phyloP scores from a whole-genome alignment of 441 rosid genomes.

The Adansonia grandidieri region DNA sequence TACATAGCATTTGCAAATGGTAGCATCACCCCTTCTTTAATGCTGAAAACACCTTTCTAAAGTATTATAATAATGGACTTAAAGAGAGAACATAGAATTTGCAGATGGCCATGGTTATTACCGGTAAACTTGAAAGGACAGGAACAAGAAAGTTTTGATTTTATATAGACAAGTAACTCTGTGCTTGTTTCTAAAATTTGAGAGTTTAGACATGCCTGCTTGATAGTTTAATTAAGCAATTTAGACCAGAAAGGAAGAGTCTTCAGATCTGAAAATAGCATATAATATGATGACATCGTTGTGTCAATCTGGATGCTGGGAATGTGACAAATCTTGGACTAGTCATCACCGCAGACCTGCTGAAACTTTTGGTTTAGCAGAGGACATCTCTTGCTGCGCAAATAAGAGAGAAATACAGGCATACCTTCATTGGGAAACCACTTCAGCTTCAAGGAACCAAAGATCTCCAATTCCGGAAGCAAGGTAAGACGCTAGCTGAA shows the following conservation, averaged over 20 bases:
- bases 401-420: neutral
- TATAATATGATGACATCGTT: neutral
- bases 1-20: neutral
- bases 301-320: neutral
- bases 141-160: neutral
- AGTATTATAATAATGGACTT: neutral
- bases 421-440: neutral
- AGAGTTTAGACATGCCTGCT: neutral
- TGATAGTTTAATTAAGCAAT: neutral
- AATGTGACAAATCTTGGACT: neutral
- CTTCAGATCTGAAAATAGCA: neutral
- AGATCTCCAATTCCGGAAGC: neutral
- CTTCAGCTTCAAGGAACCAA: neutral
- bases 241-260: neutral
- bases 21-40: neutral
- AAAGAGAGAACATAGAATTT: neutral
- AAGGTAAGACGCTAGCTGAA: neutral
- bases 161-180: neutral
- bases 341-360: neutral
- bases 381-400: neutral
- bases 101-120: neutral
- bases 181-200: neutral
- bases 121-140: neutral
- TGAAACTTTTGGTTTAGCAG: neutral
- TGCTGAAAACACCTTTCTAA: too few relatives aligned